phyloP scores from a whole-genome alignment of 2,329 filamentous ascomycete genomes.

The Akanthomyces lecanii region DNA sequence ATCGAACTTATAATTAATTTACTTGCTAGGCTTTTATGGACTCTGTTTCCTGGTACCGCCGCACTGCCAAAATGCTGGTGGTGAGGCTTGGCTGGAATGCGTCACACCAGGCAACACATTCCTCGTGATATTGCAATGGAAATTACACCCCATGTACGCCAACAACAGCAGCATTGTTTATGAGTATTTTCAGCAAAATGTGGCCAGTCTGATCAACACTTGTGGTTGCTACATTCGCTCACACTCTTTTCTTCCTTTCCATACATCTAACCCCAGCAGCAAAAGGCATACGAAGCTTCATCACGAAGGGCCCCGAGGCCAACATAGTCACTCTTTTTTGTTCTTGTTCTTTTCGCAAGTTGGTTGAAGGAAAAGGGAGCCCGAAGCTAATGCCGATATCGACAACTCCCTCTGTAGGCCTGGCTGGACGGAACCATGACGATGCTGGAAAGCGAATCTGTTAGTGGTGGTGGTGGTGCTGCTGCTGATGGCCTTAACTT shows the following conservation, averaged over 20 bases:
- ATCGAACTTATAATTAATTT: neutral
- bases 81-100: slow-evolving; percentile 31
- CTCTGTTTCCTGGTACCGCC: no score
- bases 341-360: neutral
- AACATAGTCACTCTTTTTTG: neutral
- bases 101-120: slow-evolving; percentile 37
- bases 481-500: neutral
- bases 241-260: neutral
- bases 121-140: slow-evolving; percentile 30
- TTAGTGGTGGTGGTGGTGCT: neutral
- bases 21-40: neutral
- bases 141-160: slow-evolving; percentile 19
- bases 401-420: neutral
- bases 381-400: neutral
- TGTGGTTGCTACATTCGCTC: neutral
- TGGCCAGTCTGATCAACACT: neutral
- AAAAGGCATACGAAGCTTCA: neutral
- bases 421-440: neutral
- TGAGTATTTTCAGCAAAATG: slow-evolving; percentile 3
- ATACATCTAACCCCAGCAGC: neutral
- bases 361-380: neutral
- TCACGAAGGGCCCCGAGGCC: neutral
- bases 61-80: neutral
- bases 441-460: neutral
- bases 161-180: slow-evolving; percentile 11